phyloP scores from a whole-genome alignment of 805 yeast genomes.

The Lachancea lanzarotensis region DNA sequence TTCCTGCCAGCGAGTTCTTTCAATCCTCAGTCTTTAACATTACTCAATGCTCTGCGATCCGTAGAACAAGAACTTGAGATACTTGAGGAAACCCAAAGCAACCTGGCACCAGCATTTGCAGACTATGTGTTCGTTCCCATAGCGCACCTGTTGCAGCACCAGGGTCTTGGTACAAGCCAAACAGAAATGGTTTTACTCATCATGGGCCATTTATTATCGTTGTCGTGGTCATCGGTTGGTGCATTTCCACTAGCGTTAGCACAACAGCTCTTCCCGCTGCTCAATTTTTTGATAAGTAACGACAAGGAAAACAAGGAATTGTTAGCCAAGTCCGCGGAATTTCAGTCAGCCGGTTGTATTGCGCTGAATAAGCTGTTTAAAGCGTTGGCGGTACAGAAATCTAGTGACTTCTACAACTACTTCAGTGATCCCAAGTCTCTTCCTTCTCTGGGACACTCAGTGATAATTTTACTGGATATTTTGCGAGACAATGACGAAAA shows the following conservation, averaged over 20 bases:
- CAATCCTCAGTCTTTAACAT: conserved; percentile 28
- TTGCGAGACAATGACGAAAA: conserved; percentile 22
- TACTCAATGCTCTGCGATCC: conserved; percentile 31
- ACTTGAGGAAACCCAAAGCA: conserved; percentile 8
- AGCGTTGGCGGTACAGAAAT: conserved; percentile 31
- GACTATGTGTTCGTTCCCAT: conserved; percentile 61
- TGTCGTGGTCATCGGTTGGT: conserved; percentile 42
- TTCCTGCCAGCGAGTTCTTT: conserved; percentile 35
- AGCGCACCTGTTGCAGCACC: conserved; percentile 45
- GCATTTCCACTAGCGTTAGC: conserved; percentile 35
- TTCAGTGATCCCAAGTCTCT: conserved; percentile 24
- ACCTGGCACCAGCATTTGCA: conserved; percentile 39
- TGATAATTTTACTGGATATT: conserved; percentile 38
- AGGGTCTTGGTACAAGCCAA: conserved; percentile 40
- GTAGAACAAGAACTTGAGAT: conserved; percentile 26
- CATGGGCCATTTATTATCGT: conserved; percentile 37
- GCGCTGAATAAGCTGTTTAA: conserved; percentile 29
- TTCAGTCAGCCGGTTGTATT: conserved; percentile 33
- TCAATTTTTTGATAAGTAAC: conserved; percentile 38
- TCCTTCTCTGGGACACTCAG: conserved; percentile 43
- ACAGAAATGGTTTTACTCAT: conserved; percentile 42
- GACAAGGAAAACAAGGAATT: conserved; percentile 23
- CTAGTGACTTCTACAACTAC: conserved; percentile 14
- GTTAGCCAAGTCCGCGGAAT: conserved; percentile 31
- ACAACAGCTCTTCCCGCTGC: conserved; percentile 41